Percentiles rank a stretch among this genome's conserved stretches.
These are phyloP conservation scores for Sesbania bispinosa DNA, from an alignment of 306 rosid genomes.

Conservation along the genomic window DNA sequence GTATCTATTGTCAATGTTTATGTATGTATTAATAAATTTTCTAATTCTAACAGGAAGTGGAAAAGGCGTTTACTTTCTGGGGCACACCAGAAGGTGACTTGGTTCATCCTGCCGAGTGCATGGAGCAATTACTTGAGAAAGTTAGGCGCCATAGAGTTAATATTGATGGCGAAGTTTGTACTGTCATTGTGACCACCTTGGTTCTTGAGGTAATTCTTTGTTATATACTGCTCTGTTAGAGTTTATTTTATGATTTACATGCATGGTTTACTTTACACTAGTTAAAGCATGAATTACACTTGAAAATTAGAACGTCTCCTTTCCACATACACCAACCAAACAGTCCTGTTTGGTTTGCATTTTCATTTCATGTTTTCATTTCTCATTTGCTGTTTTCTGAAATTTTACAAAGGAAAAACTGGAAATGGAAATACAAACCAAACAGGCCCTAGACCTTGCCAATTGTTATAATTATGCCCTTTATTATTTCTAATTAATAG, in stretches of 20 bases:
- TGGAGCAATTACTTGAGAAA: slow-evolving; percentile 87
- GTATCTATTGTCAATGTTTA: background rate
- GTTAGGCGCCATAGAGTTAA: slow-evolving; percentile 80
- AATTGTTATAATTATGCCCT: background rate
- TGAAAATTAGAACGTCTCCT: background rate
- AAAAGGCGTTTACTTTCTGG: slow-evolving; percentile 63
- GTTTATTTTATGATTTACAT: slow-evolving; percentile 11
- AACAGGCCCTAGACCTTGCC: no score
- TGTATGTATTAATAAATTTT: background rate
- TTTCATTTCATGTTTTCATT: no score
- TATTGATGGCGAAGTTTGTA: slow-evolving; percentile 81
- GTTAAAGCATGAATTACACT: background rate
- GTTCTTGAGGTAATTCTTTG: slow-evolving; percentile 61
- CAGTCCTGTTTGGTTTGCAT: no score
- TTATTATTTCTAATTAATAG: no score
- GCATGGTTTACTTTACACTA: no score
- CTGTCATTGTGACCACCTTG: slow-evolving; percentile 80
- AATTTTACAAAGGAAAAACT: no score
- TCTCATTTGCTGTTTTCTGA: no score
- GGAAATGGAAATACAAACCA: no score
- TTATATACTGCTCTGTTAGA: background rate
- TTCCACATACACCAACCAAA: no score
- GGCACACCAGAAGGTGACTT: slow-evolving; percentile 83
- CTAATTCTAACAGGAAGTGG: slow-evolving; percentile 70
- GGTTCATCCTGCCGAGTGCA: slow-evolving; percentile 84